Evolutionary conservation across 768 basidiomycete species (phyloP).

Genomic region (Hypholoma fasciculare): DNA sequence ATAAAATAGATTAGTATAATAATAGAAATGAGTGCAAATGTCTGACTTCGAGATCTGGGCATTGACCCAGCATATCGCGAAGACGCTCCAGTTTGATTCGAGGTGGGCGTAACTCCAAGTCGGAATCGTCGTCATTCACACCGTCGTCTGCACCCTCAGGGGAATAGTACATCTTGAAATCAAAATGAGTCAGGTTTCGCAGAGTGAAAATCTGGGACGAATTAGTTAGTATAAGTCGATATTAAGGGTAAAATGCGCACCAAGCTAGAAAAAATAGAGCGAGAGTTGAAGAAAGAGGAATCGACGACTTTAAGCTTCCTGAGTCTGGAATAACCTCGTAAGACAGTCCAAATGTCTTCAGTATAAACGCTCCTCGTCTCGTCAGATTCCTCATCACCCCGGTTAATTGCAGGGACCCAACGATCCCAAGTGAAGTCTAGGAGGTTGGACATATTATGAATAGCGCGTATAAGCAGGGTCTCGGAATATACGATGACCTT

Average conservation of each 20-base stretch:
- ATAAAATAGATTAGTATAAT: background rate
- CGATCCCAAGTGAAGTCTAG: constrained; percentile 19
- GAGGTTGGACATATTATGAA: constrained; percentile 14
- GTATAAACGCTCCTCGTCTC: background rate
- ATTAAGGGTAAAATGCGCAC: constrained; percentile 5
- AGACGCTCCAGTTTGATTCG: constrained; percentile 15
- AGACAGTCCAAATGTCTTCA: constrained; percentile 21
- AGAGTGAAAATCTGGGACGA: constrained; percentile 14
- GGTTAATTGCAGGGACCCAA: constrained; percentile 15
- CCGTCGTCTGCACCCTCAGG: constrained; percentile 8
- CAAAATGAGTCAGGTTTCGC: constrained; percentile 12
- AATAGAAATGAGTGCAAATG: background rate
- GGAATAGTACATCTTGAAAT: constrained; percentile 13
- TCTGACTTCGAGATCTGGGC: constrained; percentile 17
- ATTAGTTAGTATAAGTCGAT: background rate
- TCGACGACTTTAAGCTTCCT: constrained; percentile 17
- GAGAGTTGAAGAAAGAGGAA: constrained; percentile 2
- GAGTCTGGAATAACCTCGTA: constrained; percentile 13
- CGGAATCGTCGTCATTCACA: constrained; percentile 6
- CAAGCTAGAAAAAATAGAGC: constrained; percentile 17
- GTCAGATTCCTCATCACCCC: constrained; percentile 12
- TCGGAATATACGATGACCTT: constrained; percentile 8
- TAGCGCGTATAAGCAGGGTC: constrained; percentile 12
- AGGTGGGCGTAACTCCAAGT: constrained; percentile 6
- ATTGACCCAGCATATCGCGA: constrained; percentile 8